A percentile compares a stretch with the other conserved stretches of the same genome.
These are phyloP conservation scores for Fusarium nanum DNA, from an alignment of 2,329 filamentous ascomycete species.

Conservation along the genomic window DNA sequence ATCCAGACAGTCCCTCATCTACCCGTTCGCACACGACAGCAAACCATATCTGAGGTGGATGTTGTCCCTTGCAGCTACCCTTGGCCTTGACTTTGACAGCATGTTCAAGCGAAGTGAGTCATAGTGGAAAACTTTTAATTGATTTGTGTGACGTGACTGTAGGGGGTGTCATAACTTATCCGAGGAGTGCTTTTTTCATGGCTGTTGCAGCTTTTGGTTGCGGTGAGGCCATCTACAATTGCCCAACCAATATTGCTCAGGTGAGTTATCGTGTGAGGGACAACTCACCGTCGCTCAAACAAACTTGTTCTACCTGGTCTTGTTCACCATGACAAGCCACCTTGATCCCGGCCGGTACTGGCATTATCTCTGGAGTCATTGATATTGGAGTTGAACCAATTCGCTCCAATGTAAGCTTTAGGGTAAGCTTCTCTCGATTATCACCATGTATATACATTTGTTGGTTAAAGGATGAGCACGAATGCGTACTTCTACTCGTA, in stretches of 20 bases:
- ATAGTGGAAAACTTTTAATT: slow-evolving; percentile 7
- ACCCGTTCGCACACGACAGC: slow-evolving; percentile 38
- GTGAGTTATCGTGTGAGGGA: slow-evolving; percentile 2
- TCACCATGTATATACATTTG: neutral
- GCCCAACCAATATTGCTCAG: slow-evolving; percentile 3
- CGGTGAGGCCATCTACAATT: slow-evolving; percentile 35
- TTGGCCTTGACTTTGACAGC: slow-evolving; percentile 11
- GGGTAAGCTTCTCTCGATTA: neutral
- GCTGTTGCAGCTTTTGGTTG: slow-evolving; percentile 5
- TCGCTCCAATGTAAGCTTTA: neutral
- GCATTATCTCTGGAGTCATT: neutral
- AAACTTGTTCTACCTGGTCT: neutral
- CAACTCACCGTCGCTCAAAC: slow-evolving; percentile 13
- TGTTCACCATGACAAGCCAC: neutral
- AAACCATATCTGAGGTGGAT: slow-evolving; percentile 10
- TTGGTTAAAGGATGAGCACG: neutral
- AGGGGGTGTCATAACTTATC: neutral
- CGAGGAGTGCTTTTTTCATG: slow-evolving; percentile 6
- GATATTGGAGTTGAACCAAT: neutral
- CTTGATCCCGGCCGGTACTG: neutral
- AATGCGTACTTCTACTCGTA: neutral
- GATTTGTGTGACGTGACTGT: slow-evolving; percentile 7
- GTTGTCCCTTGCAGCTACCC: slow-evolving; percentile 36
- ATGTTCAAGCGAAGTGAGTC: slow-evolving; percentile 10
- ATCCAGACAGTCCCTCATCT: slow-evolving; percentile 19